Conservation (phyloP, 108 stramenopile genomes). For the Heterococcus sp. region DNA sequence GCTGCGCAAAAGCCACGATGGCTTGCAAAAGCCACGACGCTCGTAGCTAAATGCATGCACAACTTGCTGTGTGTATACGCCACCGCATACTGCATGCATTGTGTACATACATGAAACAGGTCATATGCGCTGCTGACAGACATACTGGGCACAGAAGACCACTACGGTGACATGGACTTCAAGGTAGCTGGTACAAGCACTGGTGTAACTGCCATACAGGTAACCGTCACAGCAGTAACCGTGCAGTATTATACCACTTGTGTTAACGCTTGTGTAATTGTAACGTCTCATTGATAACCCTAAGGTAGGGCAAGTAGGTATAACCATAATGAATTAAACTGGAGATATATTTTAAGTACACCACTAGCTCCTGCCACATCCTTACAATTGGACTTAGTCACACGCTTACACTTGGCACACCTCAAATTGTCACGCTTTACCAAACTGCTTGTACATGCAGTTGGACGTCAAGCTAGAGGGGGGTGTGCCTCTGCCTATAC, state of each 20-base stretch:
- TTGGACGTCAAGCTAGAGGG: constrained; percentile 50
- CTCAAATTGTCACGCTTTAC: background rate
- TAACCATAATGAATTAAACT: constrained; percentile 32
- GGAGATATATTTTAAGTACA: background rate
- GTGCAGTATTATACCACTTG: background rate
- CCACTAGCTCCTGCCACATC: background rate
- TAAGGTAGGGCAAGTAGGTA: too few relatives aligned
- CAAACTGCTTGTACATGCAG: constrained; percentile 23
- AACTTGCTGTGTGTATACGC: too few relatives aligned
- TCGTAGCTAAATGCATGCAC: too few relatives aligned
- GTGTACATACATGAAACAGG: too few relatives aligned
- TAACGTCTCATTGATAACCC: too few relatives aligned
- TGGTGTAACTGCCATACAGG: constrained; percentile 80
- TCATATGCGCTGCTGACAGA: constrained; percentile 67
- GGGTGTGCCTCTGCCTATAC: constrained; percentile 41
- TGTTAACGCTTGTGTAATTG: background rate
- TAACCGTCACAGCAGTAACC: constrained; percentile 28
- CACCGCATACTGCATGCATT: too few relatives aligned
- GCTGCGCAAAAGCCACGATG: too few relatives aligned
- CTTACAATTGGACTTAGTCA: background rate
- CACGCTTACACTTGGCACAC: background rate
- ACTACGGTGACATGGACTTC: constrained; percentile 87
- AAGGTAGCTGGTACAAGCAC: constrained; percentile 77
- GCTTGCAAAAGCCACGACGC: too few relatives aligned
- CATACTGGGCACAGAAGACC: constrained; percentile 83